Conservation (phyloP, 1,284 basidiomycete genomes). For the Heterobasidion annosum region DNA sequence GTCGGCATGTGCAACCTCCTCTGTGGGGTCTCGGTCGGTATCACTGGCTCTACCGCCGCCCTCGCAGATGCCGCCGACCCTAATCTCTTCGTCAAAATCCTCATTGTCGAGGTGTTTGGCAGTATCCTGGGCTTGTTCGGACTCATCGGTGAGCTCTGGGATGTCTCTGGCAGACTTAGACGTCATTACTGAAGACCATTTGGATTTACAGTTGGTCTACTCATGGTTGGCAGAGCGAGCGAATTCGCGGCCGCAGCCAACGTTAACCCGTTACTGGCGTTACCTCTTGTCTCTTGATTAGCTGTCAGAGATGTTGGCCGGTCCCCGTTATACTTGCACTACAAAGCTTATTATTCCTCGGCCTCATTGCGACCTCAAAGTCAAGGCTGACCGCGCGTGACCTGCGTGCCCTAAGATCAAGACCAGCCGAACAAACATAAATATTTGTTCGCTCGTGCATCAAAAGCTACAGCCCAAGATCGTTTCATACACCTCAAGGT, state of each 20-base stretch:
- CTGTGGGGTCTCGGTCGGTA: constrained; percentile 85
- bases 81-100: constrained; percentile 87
- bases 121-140: constrained; percentile 90
- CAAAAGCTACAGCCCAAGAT: too few relatives aligned
- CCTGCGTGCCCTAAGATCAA: too few relatives aligned
- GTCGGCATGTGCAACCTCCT: constrained; percentile 90
- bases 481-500: neutral
- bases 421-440: too few relatives aligned
- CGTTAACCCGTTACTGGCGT: neutral
- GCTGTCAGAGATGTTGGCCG: too few relatives aligned
- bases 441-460: too few relatives aligned
- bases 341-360: too few relatives aligned
- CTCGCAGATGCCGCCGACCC: constrained; percentile 91
- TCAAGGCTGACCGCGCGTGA: too few relatives aligned
- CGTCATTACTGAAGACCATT: neutral
- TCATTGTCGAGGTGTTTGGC: constrained; percentile 92
- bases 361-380: too few relatives aligned
- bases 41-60: constrained; percentile 89
- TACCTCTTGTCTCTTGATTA: too few relatives aligned
- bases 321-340: too few relatives aligned
- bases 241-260: constrained; percentile 5
- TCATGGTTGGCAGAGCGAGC: constrained; percentile 10
- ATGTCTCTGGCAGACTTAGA: neutral
- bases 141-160: constrained; percentile 66
- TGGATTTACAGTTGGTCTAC: constrained; percentile 6